phyloP scores from a whole-genome alignment of 176 grass and related monocot genomes.

The Paspalum notatum region DNA sequence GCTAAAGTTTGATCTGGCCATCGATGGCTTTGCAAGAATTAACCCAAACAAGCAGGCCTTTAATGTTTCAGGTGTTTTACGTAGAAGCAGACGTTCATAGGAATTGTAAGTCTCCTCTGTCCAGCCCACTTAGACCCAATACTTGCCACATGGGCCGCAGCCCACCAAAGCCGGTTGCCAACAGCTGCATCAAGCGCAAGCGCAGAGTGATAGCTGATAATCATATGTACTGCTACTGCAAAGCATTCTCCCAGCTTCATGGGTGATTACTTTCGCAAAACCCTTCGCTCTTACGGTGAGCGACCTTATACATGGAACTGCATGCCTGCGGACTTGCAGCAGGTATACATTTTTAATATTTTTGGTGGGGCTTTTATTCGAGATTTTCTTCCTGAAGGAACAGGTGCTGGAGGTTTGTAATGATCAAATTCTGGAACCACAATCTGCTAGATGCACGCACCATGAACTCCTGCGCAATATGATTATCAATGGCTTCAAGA shows the following conservation, averaged over 20 bases:
- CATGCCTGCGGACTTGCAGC: not conserved
- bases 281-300: conserved; percentile 60
- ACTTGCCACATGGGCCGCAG: too few relatives aligned
- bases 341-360: not conserved
- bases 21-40: too few relatives aligned
- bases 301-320: not conserved
- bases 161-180: too few relatives aligned
- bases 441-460: conserved; percentile 70
- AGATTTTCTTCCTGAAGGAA: conserved; percentile 8
- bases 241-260: conserved; percentile 75
- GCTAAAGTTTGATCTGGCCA: too few relatives aligned
- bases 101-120: too few relatives aligned
- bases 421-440: conserved; percentile 94
- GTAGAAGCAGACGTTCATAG: too few relatives aligned
- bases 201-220: conserved; percentile 75
- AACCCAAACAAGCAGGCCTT: too few relatives aligned
- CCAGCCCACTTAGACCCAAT: too few relatives aligned
- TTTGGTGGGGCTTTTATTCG: not conserved
- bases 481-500: conserved; percentile 55
- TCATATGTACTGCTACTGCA: conserved; percentile 78
- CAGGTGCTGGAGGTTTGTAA: conserved; percentile 78
- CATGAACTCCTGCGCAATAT: conserved; percentile 79
- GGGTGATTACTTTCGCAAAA: conserved; percentile 50
- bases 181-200: too few relatives aligned
- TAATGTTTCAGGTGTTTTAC: too few relatives aligned